Evolutionary conservation across 202 grass and related monocot genomes (phyloP), one percentile per base, ranked within the genome.

Genomic region (Thinopyrum obtusiflorum): DNA sequence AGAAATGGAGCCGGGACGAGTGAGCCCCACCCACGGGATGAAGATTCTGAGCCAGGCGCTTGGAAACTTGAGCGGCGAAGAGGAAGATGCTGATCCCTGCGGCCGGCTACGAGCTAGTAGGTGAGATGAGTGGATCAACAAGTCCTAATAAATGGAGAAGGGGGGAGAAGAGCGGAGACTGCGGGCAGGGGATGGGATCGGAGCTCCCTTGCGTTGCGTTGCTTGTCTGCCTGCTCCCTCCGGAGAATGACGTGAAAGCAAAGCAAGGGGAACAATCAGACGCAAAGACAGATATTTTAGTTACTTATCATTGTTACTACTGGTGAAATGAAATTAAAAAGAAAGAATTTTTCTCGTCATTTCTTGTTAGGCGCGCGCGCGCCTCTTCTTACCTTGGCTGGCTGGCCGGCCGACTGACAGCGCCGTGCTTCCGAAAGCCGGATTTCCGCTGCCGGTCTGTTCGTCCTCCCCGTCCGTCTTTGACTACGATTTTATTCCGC

Each of bases 191-290:
- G 7, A 40, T 57, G 71, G 77, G 77, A 64, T 70, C 9, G 64
- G 35, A 60, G 18, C 37, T 39, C 9, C 0, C 37, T 39, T 11
- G 39, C 2, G 37, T 51, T 51, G 53, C 53, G 51, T 77, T 35
- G 47, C 49, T 59, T 72, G 64, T 10, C 23, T 18, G 37, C 9
- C 15, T 73, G 21, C 67, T 27, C 1, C 71, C 73, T 75, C 61
- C 21, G 51, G 77, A 78, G 76, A 85, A 78, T 80, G 85, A 88
- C 89, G 64, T 78, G 61, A 67, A 73, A 25, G 81, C 55, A 47
- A 72, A 62, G 67, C 57, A 79, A 68, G 21, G 44, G 23, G 18
- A 79, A 60, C 80, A 40, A 64, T 73, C 85, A 49, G 69, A 6
- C 44, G 49, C 78, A 63, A 5, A 67, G 69, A 20, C 0, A 20